Evolutionary conservation across 1,284 basidiomycete species (phyloP), one percentile per base, ranked within the genome.

Genomic region (Cystobasidium sp.): DNA sequence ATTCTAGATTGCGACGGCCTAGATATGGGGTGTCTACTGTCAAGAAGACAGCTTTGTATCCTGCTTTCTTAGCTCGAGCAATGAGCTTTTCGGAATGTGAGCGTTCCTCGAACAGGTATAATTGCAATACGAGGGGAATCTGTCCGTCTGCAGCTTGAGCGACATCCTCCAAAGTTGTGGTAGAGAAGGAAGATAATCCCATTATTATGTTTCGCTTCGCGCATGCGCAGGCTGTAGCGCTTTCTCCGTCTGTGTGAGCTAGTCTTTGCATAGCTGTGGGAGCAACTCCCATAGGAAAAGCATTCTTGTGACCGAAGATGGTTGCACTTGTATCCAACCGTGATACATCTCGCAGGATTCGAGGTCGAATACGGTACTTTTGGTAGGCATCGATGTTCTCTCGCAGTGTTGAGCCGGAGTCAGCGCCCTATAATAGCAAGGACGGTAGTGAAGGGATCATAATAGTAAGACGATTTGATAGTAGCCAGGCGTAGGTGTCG

Each of bases 11-110:
- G 2, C 75, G 56, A 46, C 75, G 69, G 9, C 79, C 80, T 61
- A 81, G 78, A 73, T 79, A 78, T 20, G 81, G 81, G 66, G 81
- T 82, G 61, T 82, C 82, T 5, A 83, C 79, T 12, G 82, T 83
- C 43, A 82, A 68, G 69, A 82, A 81, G 70, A 82, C 79, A 14
- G 82, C 82, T 59, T 81, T 81, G 76, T 78, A 83, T 0, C 75
- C 75, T n/a, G 71, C 71, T 22, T 78, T 58, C 68, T 80, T 80
- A 0, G 80, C 80, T 10, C 76, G 61, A 6, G 76, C 67, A 2
- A 81, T 68, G 37, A 79, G 63, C 10, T 75, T 55, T 37, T 77
- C n/a, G 51, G 77, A 80, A n/a, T 76, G 69, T 4, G 76, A 68
- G 12, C 71, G 65, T 65, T 76, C 76, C 65, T 78, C 75, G 39